These are phyloP conservation scores for Astrocystis sublimbata DNA, from an alignment of 495 filamentous ascomycete genomes.

Conservation along the genomic window DNA sequence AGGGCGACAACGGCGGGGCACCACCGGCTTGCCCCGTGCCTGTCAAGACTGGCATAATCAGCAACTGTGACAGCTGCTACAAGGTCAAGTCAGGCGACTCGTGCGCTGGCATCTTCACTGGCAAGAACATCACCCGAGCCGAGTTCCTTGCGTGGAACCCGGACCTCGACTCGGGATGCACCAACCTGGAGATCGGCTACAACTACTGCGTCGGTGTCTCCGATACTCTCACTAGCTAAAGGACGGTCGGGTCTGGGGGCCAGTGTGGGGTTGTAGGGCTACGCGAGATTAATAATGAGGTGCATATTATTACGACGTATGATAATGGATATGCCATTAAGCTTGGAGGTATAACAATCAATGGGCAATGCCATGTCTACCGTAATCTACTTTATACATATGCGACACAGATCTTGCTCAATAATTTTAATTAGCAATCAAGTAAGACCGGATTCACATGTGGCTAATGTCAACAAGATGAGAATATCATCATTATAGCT, in stretches of 20 bases:
- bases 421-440: no score
- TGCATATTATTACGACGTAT: no score
- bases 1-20: not conserved
- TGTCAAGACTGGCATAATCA: not conserved
- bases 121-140: constrained; percentile 15
- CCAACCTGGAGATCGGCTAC: constrained; percentile 38
- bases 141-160: constrained; percentile 30
- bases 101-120: constrained; percentile 15
- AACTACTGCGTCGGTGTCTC: constrained; percentile 38
- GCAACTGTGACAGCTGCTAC: constrained; percentile 31
- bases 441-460: no score
- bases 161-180: constrained; percentile 30
- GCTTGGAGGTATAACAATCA: no score
- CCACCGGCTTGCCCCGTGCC: constrained; percentile 23
- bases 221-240: not conserved
- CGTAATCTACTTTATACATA: no score
- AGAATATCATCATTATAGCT: no score
- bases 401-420: no score
- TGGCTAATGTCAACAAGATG: no score
- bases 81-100: constrained; percentile 21
- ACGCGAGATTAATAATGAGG: not conserved
- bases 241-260: not conserved
- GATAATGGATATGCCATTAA: no score
- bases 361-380: no score
- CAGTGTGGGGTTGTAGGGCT: not conserved